A percentile compares a stretch with the other conserved stretches of the same genome.
Evolutionary conservation across 331 rosid species (phyloP).

Genomic region (Acacia pycnantha): DNA sequence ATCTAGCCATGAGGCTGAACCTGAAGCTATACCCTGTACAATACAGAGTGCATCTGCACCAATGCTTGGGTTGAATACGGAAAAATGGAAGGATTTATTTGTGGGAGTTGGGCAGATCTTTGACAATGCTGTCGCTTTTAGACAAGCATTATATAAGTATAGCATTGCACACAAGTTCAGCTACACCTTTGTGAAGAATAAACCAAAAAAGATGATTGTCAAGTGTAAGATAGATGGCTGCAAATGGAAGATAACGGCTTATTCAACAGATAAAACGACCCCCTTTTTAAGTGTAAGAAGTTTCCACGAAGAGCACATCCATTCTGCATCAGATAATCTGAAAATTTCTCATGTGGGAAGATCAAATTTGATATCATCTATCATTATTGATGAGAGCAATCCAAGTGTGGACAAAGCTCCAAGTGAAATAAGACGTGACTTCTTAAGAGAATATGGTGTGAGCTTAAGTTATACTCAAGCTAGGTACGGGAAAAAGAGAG

Average conservation of each 20-base stretch:
- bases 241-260: background rate
- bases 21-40: background rate
- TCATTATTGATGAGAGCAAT: background rate
- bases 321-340: background rate
- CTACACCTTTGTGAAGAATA: background rate
- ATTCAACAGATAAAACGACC: background rate
- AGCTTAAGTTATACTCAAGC: background rate
- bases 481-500: background rate
- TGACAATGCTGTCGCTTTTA: background rate
- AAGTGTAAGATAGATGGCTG: background rate
- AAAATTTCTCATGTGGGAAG: background rate
- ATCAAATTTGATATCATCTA: background rate
- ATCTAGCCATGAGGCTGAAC: background rate
- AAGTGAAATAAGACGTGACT: background rate
- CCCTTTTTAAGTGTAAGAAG: background rate
- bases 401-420: background rate
- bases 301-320: background rate
- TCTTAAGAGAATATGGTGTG: background rate
- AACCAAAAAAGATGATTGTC: background rate
- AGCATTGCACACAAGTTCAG: background rate
- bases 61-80: background rate
- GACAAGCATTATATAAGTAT: background rate
- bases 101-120: background rate
- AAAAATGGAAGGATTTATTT: background rate
- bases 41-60: background rate